Percentiles rank a stretch among this genome's conserved stretches.
These are phyloP conservation scores for Pseudozyma pruni DNA, from an alignment of 1,284 basidiomycete species.

Conservation along the genomic window DNA sequence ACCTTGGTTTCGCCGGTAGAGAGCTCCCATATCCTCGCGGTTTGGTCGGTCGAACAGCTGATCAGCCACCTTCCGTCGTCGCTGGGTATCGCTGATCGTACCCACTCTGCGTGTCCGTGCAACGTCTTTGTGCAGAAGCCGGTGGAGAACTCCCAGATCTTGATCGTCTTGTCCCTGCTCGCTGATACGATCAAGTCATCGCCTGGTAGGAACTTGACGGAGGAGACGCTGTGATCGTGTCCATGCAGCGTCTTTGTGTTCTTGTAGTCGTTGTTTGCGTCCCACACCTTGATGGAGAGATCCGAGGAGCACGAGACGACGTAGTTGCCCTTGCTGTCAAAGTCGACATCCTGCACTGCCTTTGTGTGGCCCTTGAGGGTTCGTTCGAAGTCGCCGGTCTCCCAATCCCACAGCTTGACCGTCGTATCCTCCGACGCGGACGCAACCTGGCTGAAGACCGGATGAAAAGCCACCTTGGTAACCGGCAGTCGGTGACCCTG, in stretches of 20 bases:
- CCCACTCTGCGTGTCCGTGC: slow-evolving; percentile 77
- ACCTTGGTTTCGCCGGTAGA: slow-evolving; percentile 80
- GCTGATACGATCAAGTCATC: slow-evolving; percentile 85
- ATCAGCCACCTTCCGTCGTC: slow-evolving; percentile 80
- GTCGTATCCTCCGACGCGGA: slow-evolving; percentile 87
- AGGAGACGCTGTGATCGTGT: slow-evolving; percentile 89
- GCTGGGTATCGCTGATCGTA: slow-evolving; percentile 76
- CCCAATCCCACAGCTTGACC: slow-evolving; percentile 95
- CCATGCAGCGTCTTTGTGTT: slow-evolving; percentile 86
- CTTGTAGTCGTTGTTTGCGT: slow-evolving; percentile 86
- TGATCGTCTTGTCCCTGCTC: slow-evolving; percentile 85
- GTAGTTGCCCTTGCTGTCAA: slow-evolving; percentile 82
- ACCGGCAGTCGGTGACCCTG: slow-evolving; percentile 82
- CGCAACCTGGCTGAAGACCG: slow-evolving; percentile 82
- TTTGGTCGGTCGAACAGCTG: slow-evolving; percentile 87
- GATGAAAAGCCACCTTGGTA: slow-evolving; percentile 85
- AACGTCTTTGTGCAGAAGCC: slow-evolving; percentile 71
- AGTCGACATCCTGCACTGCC: slow-evolving; percentile 85
- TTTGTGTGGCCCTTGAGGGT: slow-evolving; percentile 93
- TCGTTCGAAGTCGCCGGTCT: slow-evolving; percentile 88
- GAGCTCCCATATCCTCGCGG: slow-evolving; percentile 82
- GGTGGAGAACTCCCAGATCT: slow-evolving; percentile 84
- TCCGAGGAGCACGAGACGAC: slow-evolving; percentile 89
- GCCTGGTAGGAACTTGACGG: slow-evolving; percentile 83
- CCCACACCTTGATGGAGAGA: slow-evolving; percentile 90